Evolutionary conservation across 2,329 filamentous ascomycete species (phyloP), one percentile per base, ranked within the genome.

Genomic region (Basipetospora chlamydospora): DNA sequence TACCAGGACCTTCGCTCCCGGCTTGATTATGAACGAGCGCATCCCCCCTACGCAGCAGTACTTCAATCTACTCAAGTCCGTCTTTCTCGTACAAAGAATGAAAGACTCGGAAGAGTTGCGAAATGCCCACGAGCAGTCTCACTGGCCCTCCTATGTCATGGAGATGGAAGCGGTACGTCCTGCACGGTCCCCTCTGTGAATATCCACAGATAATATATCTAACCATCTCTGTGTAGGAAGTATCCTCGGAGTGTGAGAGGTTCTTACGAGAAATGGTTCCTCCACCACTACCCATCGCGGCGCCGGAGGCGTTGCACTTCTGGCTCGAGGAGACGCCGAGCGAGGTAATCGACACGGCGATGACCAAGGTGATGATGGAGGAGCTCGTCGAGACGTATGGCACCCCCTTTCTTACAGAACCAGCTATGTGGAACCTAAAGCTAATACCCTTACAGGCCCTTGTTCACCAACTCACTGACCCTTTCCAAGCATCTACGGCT

Each of bases 81-180:
- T 56, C 4, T 56, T 52, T 50, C 41, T 56, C 23, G 46, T 51
- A 25, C 32, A 41, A 12, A 40, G 31, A 13, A 45, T 48, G 11
- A 18, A 30, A 13, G 29, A 36, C 13, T 40, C 41, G 3, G 28
- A 20, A 2, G 33, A 46, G 30, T 33, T 53, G 1, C 32, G 26
- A 3, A 20, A 39, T 3, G 38, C 42, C 1, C 30, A 41, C 1
- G 30, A 39, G 7, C 46, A 51, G 13, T 56, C 53, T 2, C 53
- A 56, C 23, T 56, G 53, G 53, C 53, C 53, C n/a, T 56, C 53
- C 1, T 56, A 54, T 18, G 38, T 48, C 11, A 43, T 42, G 6
- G 46, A 56, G 35, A 45, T 56, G 2, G 50, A 56, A 39, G 47
- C 54, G 26, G 53, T 55, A 33, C 45, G 52, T 9, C 5, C 28